phyloP scores from a whole-genome alignment of 176 grass and related monocot species.

The Urochloa ruziziensis region DNA sequence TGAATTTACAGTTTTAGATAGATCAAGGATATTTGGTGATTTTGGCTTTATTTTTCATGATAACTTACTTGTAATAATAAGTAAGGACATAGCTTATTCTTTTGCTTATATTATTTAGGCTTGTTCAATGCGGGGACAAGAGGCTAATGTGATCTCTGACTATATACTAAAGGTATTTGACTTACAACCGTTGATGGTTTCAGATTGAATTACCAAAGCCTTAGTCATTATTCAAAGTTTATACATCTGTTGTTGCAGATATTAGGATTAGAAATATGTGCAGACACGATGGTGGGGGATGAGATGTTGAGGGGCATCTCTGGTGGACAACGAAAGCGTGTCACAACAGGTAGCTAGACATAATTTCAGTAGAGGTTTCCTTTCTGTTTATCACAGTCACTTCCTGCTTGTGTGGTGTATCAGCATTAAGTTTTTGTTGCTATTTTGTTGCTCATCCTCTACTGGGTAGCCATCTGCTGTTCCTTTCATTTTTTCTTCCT shows the following conservation, averaged over 20 bases:
- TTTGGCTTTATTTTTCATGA: not conserved
- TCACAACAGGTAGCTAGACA: slow-evolving; percentile 71
- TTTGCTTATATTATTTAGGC: slow-evolving; percentile 49
- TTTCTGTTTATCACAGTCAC: not conserved
- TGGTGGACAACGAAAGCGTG: slow-evolving; percentile 86
- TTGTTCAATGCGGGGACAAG: slow-evolving; percentile 54
- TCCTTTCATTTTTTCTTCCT: not conserved
- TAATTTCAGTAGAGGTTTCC: not conserved
- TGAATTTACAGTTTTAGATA: not conserved
- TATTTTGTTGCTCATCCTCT: not conserved
- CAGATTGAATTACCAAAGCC: not conserved
- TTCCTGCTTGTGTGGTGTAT: not conserved
- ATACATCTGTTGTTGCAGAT: slow-evolving; percentile 43
- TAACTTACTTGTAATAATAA: not conserved
- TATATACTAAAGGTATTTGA: slow-evolving; percentile 83
- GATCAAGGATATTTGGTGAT: not conserved
- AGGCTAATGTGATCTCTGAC: slow-evolving; percentile 74
- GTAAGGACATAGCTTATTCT: not conserved
- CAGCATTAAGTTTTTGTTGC: not conserved
- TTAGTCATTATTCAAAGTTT: not conserved
- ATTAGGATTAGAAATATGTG: slow-evolving; percentile 82
- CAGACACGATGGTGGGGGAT: slow-evolving; percentile 94
- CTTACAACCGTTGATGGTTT: not conserved
- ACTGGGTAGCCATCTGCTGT: not conserved
- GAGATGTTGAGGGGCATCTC: slow-evolving; percentile 94